phyloP scores from a whole-genome alignment of 441 rosid genomes.

The Brassica hybrid region DNA sequence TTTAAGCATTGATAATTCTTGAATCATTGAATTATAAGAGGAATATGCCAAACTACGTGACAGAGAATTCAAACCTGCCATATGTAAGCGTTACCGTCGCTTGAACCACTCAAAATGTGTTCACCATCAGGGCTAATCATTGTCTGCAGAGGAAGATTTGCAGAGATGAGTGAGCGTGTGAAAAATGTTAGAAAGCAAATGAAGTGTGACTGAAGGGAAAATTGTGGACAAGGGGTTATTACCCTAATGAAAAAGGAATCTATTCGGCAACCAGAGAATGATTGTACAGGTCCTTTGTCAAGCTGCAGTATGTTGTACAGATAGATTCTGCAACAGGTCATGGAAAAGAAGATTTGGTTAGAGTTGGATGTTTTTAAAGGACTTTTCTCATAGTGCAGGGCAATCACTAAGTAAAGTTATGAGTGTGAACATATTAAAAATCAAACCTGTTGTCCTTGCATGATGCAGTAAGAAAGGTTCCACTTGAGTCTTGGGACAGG shows the following conservation, averaged over 20 bases:
- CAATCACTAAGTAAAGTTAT: background rate
- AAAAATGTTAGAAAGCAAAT: background rate
- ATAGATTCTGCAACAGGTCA: slow-evolving; percentile 61
- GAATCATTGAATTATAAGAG: slow-evolving; percentile 22
- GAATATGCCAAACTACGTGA: slow-evolving; percentile 4
- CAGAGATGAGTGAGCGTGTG: slow-evolving; percentile 4
- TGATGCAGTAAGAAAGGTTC: slow-evolving; percentile 80
- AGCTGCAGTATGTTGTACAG: slow-evolving; percentile 79
- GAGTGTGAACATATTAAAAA: background rate
- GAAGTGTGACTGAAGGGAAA: background rate
- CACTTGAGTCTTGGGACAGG: slow-evolving; percentile 83
- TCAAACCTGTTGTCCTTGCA: slow-evolving; percentile 88
- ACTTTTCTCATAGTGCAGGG: background rate
- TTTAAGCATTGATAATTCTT: slow-evolving; percentile 20
- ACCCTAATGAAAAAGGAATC: slow-evolving; percentile 94
- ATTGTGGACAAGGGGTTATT: slow-evolving; percentile 27
- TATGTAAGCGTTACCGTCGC: slow-evolving; percentile 80
- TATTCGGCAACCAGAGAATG: slow-evolving; percentile 75
- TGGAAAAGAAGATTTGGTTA: slow-evolving; percentile 8
- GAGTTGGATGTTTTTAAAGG: slow-evolving; percentile 11
- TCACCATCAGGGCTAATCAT: slow-evolving; percentile 88
- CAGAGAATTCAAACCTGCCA: slow-evolving; percentile 70
- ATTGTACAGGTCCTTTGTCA: slow-evolving; percentile 72
- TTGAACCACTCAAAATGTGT: slow-evolving; percentile 81
- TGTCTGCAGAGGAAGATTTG: slow-evolving; percentile 54